phyloP scores from a whole-genome alignment of 169 alveolate genomes.

The Cryptosporidium viatorum region DNA sequence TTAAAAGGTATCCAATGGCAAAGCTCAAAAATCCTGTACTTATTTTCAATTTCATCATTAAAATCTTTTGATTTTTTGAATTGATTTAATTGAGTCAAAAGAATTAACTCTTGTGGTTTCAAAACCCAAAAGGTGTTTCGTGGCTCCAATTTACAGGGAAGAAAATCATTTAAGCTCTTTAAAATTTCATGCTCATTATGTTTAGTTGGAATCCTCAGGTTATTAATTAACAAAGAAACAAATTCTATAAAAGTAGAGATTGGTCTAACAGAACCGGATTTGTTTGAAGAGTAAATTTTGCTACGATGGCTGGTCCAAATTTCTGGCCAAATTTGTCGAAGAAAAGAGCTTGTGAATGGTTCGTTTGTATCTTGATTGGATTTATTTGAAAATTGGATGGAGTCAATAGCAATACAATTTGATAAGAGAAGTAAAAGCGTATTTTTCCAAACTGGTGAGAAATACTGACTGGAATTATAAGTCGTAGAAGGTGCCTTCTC shows the following conservation, averaged over 20 bases:
- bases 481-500: slow-evolving; percentile 3
- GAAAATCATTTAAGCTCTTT: slow-evolving; percentile 1
- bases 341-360: slow-evolving; percentile 30
- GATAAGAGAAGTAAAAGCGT: slow-evolving; percentile 43
- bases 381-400: slow-evolving; percentile 1
- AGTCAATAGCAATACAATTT: slow-evolving; percentile 62
- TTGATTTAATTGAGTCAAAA: slow-evolving; percentile 1
- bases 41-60: not conserved
- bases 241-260: slow-evolving; percentile 19
- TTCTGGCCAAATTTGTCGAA: slow-evolving; percentile 67
- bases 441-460: slow-evolving; percentile 54
- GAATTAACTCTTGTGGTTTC: slow-evolving; percentile 22
- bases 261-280: not conserved
- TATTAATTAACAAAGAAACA: slow-evolving; percentile 33
- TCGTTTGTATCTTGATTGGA: not conserved
- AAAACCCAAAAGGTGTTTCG: slow-evolving; percentile 27
- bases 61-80: not conserved
- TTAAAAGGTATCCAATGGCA: slow-evolving; percentile 8
- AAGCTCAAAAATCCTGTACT: not conserved
- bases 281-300: not conserved
- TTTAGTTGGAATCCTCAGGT: slow-evolving; percentile 21
- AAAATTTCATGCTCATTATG: not conserved
- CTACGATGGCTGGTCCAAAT: slow-evolving; percentile 24
- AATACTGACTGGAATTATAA: not conserved
- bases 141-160: slow-evolving; percentile 19